Conservation (phyloP, 495 filamentous ascomycete species). For the Penicillium longicatenatum region DNA sequence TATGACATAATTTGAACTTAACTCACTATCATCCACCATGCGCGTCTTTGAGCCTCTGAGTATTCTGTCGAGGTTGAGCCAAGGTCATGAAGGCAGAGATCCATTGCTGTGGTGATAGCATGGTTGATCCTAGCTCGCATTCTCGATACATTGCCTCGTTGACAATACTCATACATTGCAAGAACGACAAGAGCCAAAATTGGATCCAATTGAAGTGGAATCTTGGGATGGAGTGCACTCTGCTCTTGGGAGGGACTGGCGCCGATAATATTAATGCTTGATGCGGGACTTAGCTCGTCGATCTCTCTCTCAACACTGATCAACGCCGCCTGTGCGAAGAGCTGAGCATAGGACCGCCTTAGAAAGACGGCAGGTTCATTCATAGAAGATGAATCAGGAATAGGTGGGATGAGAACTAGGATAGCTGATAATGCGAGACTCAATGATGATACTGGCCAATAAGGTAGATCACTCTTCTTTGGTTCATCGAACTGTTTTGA, state of each 20-base stretch:
- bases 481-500: conserved; percentile 17
- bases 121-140: conserved; percentile 53
- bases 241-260: conserved; percentile 37
- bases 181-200: conserved; percentile 52
- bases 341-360: conserved; percentile 50
- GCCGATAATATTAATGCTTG: conserved; percentile 23
- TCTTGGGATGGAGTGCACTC: conserved; percentile 42
- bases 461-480: conserved; percentile 21
- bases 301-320: conserved; percentile 48
- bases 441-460: conserved; percentile 47
- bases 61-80: conserved; percentile 34
- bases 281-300: conserved; percentile 45
- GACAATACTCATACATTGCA: conserved; percentile 55
- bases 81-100: conserved; percentile 43
- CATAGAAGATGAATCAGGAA: conserved; percentile 35
- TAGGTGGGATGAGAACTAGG: conserved; percentile 49
- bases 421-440: conserved; percentile 51
- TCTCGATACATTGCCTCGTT: conserved; percentile 54
- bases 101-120: conserved; percentile 48
- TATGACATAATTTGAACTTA: conserved; percentile 29
- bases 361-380: conserved; percentile 32
- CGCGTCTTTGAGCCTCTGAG: conserved; percentile 48
- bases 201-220: conserved; percentile 47
- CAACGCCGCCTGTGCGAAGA: conserved; percentile 50
- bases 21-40: conserved; percentile 57